Evolutionary conservation across 225 moss, liverwort and hornwort species (phyloP), one percentile per base, ranked within the genome.

Genomic region (Pseudisothecium myosuroides): DNA sequence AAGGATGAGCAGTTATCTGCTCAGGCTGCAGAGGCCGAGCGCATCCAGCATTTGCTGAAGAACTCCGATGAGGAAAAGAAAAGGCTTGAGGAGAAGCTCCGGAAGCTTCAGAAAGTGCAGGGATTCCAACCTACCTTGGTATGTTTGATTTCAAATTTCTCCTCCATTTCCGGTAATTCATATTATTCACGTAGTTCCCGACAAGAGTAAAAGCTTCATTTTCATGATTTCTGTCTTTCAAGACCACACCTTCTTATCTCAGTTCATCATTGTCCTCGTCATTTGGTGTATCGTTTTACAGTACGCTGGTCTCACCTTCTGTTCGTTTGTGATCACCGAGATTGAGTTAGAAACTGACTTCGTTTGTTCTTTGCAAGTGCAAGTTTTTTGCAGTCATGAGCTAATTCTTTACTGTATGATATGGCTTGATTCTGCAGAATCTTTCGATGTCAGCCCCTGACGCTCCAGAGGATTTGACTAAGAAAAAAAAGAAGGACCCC

Each of bases 41-140:
- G 96, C 26, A 90, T 98, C 27, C 94, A 96, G 82, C 74, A 71
- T 58, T 90, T 95, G 55, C 90, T 98, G 54, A 91, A 96, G 76
- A 90, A 80, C 41, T 94, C 93, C 27, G 96, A 94, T 24, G 91
- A 93, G 20, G 96, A 95, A 74, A 96, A 96, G 88, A 94, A 94
- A 87, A 92, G 86, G 86, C 95, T 97, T 2, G 94, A 92, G 66
- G 92, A 94, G 67, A 96, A 94, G 75, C 89, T 96, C 55, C 96
- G 96, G 19, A 96, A 96, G 85, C 94, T 98, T 26, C 95, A 98
- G 89, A 98, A 94, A 89, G 83, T 88, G 21, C 96, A 96, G 82
- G 96, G 96, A 67, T 98, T 96, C 65, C 94, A 94, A 49, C 98
- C 98, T 20, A 94, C 92, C 20, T 82, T 98, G 91, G 98, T 98